Evolutionary conservation across 495 filamentous ascomycete genomes (phyloP), one percentile per base, ranked within the genome.

Genomic region (Neurospora intermedia): DNA sequence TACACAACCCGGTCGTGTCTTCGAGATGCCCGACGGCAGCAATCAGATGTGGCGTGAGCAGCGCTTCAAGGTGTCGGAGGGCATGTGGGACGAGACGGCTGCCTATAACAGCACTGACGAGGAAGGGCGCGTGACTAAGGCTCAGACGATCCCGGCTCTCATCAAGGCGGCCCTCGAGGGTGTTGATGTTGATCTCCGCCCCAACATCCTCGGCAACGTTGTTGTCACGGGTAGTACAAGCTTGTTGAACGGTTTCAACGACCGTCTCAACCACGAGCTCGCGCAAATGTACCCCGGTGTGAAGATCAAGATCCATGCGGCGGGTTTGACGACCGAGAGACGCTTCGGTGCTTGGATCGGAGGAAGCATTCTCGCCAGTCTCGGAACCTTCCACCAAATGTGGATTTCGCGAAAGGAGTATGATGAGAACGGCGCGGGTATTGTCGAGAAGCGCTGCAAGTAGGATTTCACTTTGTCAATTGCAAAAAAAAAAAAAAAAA

Each of bases 311-410:
- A 87, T 99, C 48, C 90, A 92, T 40, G 93, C 94, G 5, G 89
- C 94, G 15, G 92, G 93, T n/a, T 89, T 94, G 76, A 91, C 90
- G 0, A 89, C 89, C 15, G 96, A 99, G 87, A 84, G 96, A 70
- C 89, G 91, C 72, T 98, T 95, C 81, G 94, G 92, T 15, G 90
- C 91, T 40, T 99, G 96, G 96, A 92, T 99, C 75, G 96, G 96
- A 35, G 96, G 96, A 16, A 97, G 94, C 84, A 98, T 99, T 76
- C 84, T 98, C 77, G 95, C 92, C 4, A 97, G 94, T 83, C 81
- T 99, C 84, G 96, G 96, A 10, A 97, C 93, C n/a, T 99, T 99
- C 82, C 96, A 99, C 84, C 95, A 98, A 80, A 92, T 98, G 92
- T 99, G 96, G 96, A 94, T 99, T 75, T 93, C 90, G 20, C 89